Evolutionary conservation across 768 basidiomycete genomes (phyloP), one percentile per base, ranked within the genome.

Genomic region (Neoboletus subvelutipes): DNA sequence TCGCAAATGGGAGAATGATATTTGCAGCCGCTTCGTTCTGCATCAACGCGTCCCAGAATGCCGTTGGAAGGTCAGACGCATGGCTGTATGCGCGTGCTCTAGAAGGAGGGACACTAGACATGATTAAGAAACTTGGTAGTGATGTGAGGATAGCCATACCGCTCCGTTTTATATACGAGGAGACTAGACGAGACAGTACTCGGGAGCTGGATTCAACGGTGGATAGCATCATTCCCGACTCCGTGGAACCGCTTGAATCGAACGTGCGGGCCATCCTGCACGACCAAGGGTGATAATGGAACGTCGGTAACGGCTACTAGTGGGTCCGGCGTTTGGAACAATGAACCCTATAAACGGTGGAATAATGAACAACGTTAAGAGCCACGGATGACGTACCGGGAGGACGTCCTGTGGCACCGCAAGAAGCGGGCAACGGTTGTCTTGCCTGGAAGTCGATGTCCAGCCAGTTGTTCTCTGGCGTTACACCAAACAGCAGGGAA

Each of bases 1-100:
- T 59, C 11, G 78, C 78, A 49, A 76, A 72, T 1, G 80, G 74
- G 37, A 74, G 68, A 36, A 82, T 68, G 55, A 73, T 67, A 47
- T 82, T 81, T 11, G 76, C 72, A 28, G 67, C 62, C 1, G 60
- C 62, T 43, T 78, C 73, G 10, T 75, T 58, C 20, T 49, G 53
- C 11, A n/a, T 50, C 39, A 78, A 56, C 7, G 61, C 58, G 2
- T 36, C 56, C 72, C 73, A 75, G 8, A 78, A 73, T 4, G 52
- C 47, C 0, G 22, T 7, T 8, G 61, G 46, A 18, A 80, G 55
- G 6, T 57, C 58, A 0, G 55, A 45, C 26, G 61, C 61, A 15
- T 52, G 37, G 4, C 20, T 20, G 52, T 59, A 61, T 12, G 45
- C 37, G 22, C n/a, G 1, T 29, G 58, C 48, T 54, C 54, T 51